Base-by-base conservation (phyloP, 441 rosid genomes). In the Oxalis stricta region DNA sequence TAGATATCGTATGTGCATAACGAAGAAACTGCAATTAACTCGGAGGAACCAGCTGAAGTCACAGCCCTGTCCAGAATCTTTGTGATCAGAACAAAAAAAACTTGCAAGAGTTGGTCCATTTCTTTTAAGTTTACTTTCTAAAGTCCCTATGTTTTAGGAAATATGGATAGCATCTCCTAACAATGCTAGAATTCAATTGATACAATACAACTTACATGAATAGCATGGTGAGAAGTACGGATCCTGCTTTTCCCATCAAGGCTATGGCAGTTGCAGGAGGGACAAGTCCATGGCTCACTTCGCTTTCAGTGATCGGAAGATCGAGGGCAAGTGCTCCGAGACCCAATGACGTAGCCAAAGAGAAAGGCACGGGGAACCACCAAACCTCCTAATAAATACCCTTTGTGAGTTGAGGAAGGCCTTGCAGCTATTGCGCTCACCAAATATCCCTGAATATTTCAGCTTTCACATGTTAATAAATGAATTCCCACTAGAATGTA, bases 341-440 rank as follows among this genome's bases (percentile, higher is more conserved):
- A 33, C 97, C 95, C 12, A 89, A 69, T 17, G 95, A 76, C 3
- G 95, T 89, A 22, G 95, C 97, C 58, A 89, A 48, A 23, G 97
- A 82, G 60, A 89, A 89, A 3, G 97, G 97, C 33, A 84, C 94
- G 0, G 97, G 94, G 20, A 89, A 89, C 97, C 97, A 89, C 88
- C 18, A 89, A 77, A 12, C 95, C 95, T 3, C 97, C 97, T 28
- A 89, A 55, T 57, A 89, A 59, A 66, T 84, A 89, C 11, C 97
- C 97, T 56, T 82, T 84, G 47, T 82, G 97, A 18, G 97, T 82
- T 2, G 97, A 82, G 15, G 94, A 82, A 58, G 97, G 95, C 33
- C 94, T 54, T 10, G 97, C 95, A 42, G 97, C 97, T 62, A 84
- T 89, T 18, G 97, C 95, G 65, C 95, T 82, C 48, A 89, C 82